Evolutionary conservation across 2,329 filamentous ascomycete species (phyloP).

Genomic region (Didymella arachidicola): DNA sequence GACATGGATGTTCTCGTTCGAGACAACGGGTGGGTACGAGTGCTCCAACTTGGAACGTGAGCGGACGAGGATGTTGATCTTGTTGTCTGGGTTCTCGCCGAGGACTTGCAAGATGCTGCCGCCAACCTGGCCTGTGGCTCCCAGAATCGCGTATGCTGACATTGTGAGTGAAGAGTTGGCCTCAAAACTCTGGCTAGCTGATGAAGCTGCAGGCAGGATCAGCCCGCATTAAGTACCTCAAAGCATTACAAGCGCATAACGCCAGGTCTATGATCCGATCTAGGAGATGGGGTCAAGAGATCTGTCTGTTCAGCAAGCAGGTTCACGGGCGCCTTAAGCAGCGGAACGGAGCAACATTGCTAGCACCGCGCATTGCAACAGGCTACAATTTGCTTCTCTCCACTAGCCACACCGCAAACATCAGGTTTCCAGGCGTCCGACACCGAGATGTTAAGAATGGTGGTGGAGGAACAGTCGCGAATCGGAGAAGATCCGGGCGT

Average conservation of each 20-base stretch:
- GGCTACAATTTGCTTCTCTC: background rate
- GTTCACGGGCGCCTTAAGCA: background rate
- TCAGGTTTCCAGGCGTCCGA: background rate
- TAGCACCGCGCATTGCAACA: background rate
- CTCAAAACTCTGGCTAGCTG: too few species aligned
- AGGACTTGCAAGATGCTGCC: slow-evolving; percentile 22
- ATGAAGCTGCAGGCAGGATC: too few species aligned
- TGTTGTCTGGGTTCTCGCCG: slow-evolving; percentile 2
- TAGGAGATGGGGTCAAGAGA: background rate
- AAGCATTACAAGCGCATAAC: too few species aligned
- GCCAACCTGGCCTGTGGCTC: slow-evolving; percentile 26
- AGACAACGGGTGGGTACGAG: background rate
- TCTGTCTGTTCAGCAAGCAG: background rate
- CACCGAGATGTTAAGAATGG: background rate
- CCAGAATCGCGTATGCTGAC: slow-evolving; percentile 23
- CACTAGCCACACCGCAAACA: background rate
- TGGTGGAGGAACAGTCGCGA: background rate
- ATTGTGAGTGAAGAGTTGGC: background rate
- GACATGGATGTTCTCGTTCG: slow-evolving; percentile 40
- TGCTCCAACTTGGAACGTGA: slow-evolving; percentile 22
- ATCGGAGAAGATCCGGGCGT: background rate
- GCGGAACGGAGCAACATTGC: background rate
- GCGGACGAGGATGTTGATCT: slow-evolving; percentile 27
- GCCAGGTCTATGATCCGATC: background rate
- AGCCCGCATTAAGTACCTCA: too few species aligned